Base-by-base conservation (phyloP, 2,329 filamentous ascomycete species). In the Cladosporium sp. region DNA sequence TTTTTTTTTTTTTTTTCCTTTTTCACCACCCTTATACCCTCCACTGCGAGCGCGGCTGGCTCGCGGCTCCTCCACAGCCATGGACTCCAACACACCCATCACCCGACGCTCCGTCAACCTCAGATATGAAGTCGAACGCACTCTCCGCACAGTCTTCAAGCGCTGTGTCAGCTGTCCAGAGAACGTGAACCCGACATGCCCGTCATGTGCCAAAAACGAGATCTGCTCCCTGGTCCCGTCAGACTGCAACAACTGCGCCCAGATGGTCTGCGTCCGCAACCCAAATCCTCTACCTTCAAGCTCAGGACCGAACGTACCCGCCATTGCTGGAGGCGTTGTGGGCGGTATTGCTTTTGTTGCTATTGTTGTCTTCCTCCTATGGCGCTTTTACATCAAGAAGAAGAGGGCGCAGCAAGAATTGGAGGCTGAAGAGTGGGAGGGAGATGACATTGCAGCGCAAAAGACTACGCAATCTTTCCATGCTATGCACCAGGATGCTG, bases 241-340 rank as follows among this genome's bases (percentile, higher is more conserved):
- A 66, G 85, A 83, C 33, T 91, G 89, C 79, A 77, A 85, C 65
- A 70, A 76, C 49, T 92, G 89, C 76, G 82, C 88, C 5, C 79
- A 79, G 33, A 86, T 85, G 33, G 78, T 78, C 28, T 92, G 89
- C 73, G 78, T 86, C 12, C 75, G 77, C 66, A 78, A 79, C 29
- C 75, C 77, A 11, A 75, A 74, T n/a, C 73, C 76, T 16, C 69
- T 71, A 23, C 69, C 76, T n/a, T 63, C 77, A 75, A 62, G 71
- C 52, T 68, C 74, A 44, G 84, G 86, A 8, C 86, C 90, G 8
- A 93, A 91, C 65, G 80, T 89, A 1, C 93, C 93, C 50, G 91
- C 92, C 37, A 97, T 99, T 69, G 94, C 91, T 1, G 95, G 95
- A 69, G 94, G 94, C 69, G 93, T 97, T 11, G 82, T 98, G 52